phyloP scores from a whole-genome alignment of 2,329 filamentous ascomycete species.

The Exophiala oligosperma region DNA sequence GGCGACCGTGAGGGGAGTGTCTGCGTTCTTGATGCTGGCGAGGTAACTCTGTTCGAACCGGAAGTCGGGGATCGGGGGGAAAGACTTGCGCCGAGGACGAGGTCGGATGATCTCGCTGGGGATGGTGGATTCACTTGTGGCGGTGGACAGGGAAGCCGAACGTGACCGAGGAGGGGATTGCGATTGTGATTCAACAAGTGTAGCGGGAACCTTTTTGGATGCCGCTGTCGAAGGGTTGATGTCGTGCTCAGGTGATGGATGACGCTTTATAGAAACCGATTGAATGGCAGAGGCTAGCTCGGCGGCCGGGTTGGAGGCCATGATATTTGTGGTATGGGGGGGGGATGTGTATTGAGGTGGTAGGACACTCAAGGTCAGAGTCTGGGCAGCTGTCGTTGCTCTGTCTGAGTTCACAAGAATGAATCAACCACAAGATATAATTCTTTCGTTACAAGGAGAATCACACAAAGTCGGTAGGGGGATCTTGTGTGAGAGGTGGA shows the following conservation, averaged over 20 bases:
- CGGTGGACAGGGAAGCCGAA: conserved; percentile 38
- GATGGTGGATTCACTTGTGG: conserved; percentile 41
- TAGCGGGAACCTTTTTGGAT: conserved; percentile 64
- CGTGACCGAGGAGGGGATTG: conserved; percentile 36
- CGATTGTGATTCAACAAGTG: conserved; percentile 18
- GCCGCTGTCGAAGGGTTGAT: conserved; percentile 76
- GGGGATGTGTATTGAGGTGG: not conserved
- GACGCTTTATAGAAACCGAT: conserved; percentile 71
- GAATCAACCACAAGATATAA: too few species aligned
- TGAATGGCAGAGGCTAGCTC: conserved; percentile 80
- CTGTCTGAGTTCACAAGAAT: too few species aligned
- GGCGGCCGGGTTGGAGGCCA: conserved; percentile 59
- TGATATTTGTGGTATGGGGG: conserved; percentile 33
- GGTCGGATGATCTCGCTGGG: conserved; percentile 49
- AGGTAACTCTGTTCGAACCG: conserved; percentile 98
- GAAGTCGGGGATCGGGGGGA: conserved; percentile 77
- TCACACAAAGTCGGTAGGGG: too few species aligned
- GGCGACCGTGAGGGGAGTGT: conserved; percentile 74
- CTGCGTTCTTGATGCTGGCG: conserved; percentile 77
- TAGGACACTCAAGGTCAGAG: not conserved
- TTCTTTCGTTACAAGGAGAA: too few species aligned
- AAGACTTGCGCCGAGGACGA: conserved; percentile 41
- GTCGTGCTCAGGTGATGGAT: conserved; percentile 73
- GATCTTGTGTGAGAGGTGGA: too few species aligned
- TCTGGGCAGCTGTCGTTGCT: too few species aligned